A percentile compares a stretch with the other conserved stretches of the same genome.
phyloP scores from a whole-genome alignment of 805 yeast species.

The Myxozyma monticola region DNA sequence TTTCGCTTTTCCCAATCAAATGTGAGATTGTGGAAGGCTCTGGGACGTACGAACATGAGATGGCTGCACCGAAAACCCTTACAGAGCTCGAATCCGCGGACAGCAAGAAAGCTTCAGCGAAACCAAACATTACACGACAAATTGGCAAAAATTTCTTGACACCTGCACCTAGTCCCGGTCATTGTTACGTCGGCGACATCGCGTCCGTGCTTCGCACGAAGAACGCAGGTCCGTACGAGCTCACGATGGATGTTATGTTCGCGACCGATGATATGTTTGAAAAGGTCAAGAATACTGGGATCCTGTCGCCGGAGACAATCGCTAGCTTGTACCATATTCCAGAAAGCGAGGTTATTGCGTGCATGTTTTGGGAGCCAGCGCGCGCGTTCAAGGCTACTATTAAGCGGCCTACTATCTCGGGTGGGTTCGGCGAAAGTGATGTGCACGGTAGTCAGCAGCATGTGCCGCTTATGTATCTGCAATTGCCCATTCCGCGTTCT shows the following conservation, averaged over 20 bases:
- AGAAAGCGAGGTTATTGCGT: no score
- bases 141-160: background rate
- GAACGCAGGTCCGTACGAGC: slow-evolving; percentile 14
- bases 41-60: no score
- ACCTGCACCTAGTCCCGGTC: background rate
- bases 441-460: no score
- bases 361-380: no score
- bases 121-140: background rate
- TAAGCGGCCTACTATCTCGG: no score
- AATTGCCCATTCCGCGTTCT: no score
- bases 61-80: no score
- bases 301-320: background rate
- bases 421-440: no score
- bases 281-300: background rate
- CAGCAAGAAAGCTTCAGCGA: background rate
- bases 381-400: no score
- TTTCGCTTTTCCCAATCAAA: background rate
- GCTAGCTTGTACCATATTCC: background rate
- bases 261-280: background rate
- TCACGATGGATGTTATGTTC: slow-evolving; percentile 3
- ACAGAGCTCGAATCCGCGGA: no score
- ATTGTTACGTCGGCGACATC: background rate
- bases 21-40: no score
- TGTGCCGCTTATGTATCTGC: no score
- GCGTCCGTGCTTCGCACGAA: slow-evolving; percentile 8